Evolutionary conservation across 345 rosid species (phyloP), one percentile per base, ranked within the genome.

Genomic region (Eucalyptus sp.): DNA sequence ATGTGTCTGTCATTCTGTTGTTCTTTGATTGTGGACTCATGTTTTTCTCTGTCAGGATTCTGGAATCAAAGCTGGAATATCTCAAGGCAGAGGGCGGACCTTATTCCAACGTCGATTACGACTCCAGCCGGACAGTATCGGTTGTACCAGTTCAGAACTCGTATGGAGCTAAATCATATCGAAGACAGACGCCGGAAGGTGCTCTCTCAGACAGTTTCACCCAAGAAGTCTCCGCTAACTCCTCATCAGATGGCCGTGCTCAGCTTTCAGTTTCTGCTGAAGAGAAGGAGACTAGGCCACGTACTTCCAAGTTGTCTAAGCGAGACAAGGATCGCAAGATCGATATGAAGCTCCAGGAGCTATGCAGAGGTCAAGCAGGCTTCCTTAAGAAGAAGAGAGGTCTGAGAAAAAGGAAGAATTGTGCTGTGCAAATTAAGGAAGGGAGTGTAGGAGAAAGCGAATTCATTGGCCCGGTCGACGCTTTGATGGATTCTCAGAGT

Each of bases 151-250:
- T 89, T 33, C 94, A 89, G n/a, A 96, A 93, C 88, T 93, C 92
- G 1, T 95, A 94, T 84, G 93, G 94, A n/a, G 89, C 94, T 44
- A 94, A 94, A 90, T 94, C 94, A 62, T 94, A 95, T 51, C 94
- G 95, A 71, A 96, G 93, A 90, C 95, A 93, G 88, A 90, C 91
- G 48, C 94, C 94, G 7, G 94, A 96, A 90, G 98, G 95, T 48
- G 95, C 95, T 15, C 96, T 99, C 43, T 97, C 97, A 33, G 95
- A 96, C 89, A 96, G 99, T 90, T 96, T 95, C 92, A 96, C 99
- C 29, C 96, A 92, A 90, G 96, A 94, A 84, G 92, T 92, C 15
- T 93, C 68, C 25, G 88, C 93, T 50, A 96, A 90, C 89, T 96
- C 97, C 95, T 93, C 95, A 51, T 89, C 94, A 2, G 94, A 94